These are phyloP conservation scores for Fomes fomentarius DNA, from an alignment of 1,284 basidiomycete species.

Conservation along the genomic window DNA sequence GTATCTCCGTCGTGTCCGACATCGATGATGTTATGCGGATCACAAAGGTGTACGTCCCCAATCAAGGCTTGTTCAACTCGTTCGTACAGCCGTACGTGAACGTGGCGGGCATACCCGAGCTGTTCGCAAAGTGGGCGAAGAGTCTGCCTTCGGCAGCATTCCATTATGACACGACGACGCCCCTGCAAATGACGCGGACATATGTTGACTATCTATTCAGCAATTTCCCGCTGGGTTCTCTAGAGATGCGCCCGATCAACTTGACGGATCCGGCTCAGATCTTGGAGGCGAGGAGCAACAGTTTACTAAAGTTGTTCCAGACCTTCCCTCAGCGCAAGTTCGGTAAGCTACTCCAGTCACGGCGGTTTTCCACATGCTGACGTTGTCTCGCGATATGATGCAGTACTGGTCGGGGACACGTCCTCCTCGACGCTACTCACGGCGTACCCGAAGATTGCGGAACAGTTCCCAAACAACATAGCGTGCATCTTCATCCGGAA, in stretches of 20 bases:
- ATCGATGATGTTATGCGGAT: conserved; percentile 39
- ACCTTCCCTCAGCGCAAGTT: conserved; percentile 36
- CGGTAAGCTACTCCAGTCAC: conserved; percentile 21
- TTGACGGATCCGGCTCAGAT: conserved; percentile 33
- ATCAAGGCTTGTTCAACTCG: conserved; percentile 35
- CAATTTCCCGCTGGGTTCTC: conserved; percentile 36
- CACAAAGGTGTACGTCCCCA: conserved; percentile 36
- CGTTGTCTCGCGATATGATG: background rate
- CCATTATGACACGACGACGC: conserved; percentile 40
- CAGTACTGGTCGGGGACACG: conserved; percentile 35
- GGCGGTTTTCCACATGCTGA: background rate
- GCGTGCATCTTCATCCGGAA: conserved; percentile 37
- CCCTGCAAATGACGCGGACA: conserved; percentile 34
- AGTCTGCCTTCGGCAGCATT: conserved; percentile 32
- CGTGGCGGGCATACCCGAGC: conserved; percentile 33
- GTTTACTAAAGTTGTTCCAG: conserved; percentile 34
- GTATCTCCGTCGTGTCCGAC: conserved; percentile 36
- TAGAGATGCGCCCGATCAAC: conserved; percentile 38
- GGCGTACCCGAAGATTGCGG: conserved; percentile 34
- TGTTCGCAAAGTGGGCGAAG: conserved; percentile 33
- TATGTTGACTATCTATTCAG: conserved; percentile 36
- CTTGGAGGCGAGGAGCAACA: conserved; percentile 33
- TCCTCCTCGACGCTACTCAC: conserved; percentile 35
- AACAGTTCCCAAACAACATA: conserved; percentile 34
- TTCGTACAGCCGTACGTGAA: conserved; percentile 36